Conservation (phyloP, 1,284 basidiomycete species). For the Hymenochaete sp. region DNA sequence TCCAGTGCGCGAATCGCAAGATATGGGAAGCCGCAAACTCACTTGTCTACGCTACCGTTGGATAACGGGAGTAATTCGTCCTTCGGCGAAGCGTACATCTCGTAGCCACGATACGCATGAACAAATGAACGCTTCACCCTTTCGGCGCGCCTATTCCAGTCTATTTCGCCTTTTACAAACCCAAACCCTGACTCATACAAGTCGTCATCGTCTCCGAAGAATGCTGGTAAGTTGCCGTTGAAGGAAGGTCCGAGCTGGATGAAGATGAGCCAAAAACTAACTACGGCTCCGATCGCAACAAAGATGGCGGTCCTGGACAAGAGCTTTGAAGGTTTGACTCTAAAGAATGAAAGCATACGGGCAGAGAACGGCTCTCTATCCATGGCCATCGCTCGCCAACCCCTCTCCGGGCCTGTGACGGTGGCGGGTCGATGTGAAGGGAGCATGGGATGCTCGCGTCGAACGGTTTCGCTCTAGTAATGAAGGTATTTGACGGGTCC, state of each 20-base stretch:
- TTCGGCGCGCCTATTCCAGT: conserved; percentile 26
- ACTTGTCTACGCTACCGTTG: conserved; percentile 28
- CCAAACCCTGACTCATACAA: not conserved
- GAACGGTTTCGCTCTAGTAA: too few relatives aligned
- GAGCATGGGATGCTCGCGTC: too few relatives aligned
- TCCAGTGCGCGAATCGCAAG: not conserved
- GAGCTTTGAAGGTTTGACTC: conserved; percentile 8
- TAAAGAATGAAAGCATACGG: conserved; percentile 2
- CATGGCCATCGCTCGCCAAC: conserved; percentile 10
- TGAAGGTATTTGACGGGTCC: too few relatives aligned
- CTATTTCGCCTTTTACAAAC: too few relatives aligned
- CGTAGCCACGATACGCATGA: conserved; percentile 48
- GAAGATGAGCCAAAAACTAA: conserved; percentile 10
- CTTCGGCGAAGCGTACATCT: conserved; percentile 42
- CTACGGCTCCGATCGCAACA: conserved; percentile 1
- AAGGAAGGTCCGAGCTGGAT: conserved; percentile 6
- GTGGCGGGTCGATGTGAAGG: too few relatives aligned
- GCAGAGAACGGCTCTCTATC: conserved; percentile 4
- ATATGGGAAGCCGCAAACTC: conserved; percentile 15
- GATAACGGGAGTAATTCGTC: conserved; percentile 48
- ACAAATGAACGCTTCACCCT: conserved; percentile 48
- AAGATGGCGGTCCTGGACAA: conserved; percentile 2
- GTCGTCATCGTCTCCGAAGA: not conserved
- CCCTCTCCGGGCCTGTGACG: too few relatives aligned
- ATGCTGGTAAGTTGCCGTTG: too few relatives aligned